These are phyloP conservation scores for Cryptosporidium andersoni DNA, from an alignment of 169 alveolate species.

Conservation along the genomic window DNA sequence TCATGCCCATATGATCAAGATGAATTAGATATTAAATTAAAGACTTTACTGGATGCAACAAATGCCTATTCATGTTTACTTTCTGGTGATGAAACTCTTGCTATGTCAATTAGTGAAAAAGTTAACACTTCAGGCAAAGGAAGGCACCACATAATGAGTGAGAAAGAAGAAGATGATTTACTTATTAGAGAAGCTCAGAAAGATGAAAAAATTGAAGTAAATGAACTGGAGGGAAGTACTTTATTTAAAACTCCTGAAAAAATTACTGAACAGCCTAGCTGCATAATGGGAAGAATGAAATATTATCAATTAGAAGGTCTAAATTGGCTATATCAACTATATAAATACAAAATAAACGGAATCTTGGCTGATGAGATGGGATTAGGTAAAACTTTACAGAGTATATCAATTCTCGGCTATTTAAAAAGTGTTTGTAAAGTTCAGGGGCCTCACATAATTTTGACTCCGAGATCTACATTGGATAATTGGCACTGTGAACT, in stretches of 20 bases:
- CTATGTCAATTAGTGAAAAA: not conserved
- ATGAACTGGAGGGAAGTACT: constrained; percentile 3
- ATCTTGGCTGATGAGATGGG: constrained; percentile 94
- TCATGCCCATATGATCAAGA: not conserved
- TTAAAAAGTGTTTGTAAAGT: constrained; percentile 69
- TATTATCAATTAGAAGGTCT: constrained; percentile 87
- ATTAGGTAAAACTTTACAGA: constrained; percentile 88
- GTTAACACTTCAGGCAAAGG: constrained; percentile 2
- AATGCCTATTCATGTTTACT: constrained; percentile 30
- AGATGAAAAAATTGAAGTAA: constrained; percentile 3
- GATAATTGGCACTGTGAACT: constrained; percentile 86
- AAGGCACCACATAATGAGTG: constrained; percentile 60
- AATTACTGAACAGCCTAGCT: constrained; percentile 51
- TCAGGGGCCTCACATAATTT: constrained; percentile 81
- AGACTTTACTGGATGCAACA: constrained; percentile 44
- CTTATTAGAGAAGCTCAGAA: constrained; percentile 43
- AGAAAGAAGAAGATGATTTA: constrained; percentile 66
- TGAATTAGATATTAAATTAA: constrained; percentile 31
- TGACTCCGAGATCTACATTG: constrained; percentile 82
- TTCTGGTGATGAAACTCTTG: constrained; percentile 21
- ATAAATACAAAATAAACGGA: constrained; percentile 85
- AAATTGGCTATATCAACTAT: constrained; percentile 85
- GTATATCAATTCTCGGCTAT: constrained; percentile 83
- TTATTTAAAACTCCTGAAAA: constrained; percentile 2
- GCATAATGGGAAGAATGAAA: constrained; percentile 81